A percentile compares a stretch with the other conserved stretches of the same genome.
These are phyloP conservation scores for Hanseniaspora guilliermondii DNA, from an alignment of 805 yeast genomes.

Conservation along the genomic window DNA sequence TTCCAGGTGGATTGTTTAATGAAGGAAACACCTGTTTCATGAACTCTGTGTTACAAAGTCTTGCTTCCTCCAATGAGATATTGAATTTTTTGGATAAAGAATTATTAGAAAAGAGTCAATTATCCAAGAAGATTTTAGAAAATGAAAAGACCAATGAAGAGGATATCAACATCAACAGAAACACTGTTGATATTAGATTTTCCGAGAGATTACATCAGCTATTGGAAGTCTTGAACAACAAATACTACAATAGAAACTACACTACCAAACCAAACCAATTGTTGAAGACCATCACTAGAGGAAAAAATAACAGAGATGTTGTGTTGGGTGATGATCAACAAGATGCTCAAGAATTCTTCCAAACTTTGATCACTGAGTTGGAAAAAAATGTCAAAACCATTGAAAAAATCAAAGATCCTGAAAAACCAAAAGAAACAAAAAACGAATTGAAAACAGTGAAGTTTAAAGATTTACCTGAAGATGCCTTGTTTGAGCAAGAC, in stretches of 20 bases:
- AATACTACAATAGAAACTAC: slow-evolving; percentile 40
- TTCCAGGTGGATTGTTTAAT: slow-evolving; percentile 72
- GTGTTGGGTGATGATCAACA: slow-evolving; percentile 83
- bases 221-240: slow-evolving; percentile 42
- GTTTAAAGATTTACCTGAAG: slow-evolving; percentile 27
- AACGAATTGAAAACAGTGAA: slow-evolving; percentile 23
- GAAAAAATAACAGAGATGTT: slow-evolving; percentile 57
- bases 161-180: slow-evolving; percentile 17
- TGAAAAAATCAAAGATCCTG: slow-evolving; percentile 13
- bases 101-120: slow-evolving; percentile 18
- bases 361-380: slow-evolving; percentile 53
- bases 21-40: slow-evolving; percentile 92
- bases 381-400: slow-evolving; percentile 34
- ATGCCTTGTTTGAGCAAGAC: slow-evolving; percentile 31
- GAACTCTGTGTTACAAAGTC: slow-evolving; percentile 77
- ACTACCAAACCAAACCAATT: slow-evolving; percentile 52
- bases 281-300: slow-evolving; percentile 58
- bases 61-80: slow-evolving; percentile 61
- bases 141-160: slow-evolving; percentile 18
- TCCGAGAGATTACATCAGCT: slow-evolving; percentile 42
- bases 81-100: slow-evolving; percentile 41
- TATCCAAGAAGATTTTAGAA: slow-evolving; percentile 15
- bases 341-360: slow-evolving; percentile 94
- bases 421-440: slow-evolving; percentile 18
- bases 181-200: slow-evolving; percentile 31